Base-by-base conservation (phyloP, 2,329 filamentous ascomycete species). In the Nigrospora oryzae region DNA sequence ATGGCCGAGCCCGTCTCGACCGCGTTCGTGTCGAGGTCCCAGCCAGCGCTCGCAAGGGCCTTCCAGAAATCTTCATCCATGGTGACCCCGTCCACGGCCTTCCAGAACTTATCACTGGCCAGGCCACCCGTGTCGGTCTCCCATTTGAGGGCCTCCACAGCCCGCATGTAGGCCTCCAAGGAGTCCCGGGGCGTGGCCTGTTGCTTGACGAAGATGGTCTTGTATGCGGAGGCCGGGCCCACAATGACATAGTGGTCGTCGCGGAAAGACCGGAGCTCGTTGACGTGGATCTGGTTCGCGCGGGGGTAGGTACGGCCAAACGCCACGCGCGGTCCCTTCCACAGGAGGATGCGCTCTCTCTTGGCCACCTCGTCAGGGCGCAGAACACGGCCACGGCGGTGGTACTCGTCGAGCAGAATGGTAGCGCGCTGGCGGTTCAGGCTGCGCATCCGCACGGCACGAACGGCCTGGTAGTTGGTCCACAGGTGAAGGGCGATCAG, bases 391-490 rank as follows among this genome's bases (percentile, higher is more conserved):
- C 69, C 69, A 14, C 50, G 65, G 43, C 61, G 70, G 53, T 84
- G 60, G 43, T 77, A 76, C 49, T 73, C 69, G 36, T 78, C 74
- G 54, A 90, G 83, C 2, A 95, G 71, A 16, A 96, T 80, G 40
- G 84, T 87, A 2, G 89, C 86, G 33, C 93, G 79, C 63, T 97
- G 90, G 17, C 88, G 77, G 65, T 95, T 97, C 33, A 97, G 71
- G 7, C 80, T 87, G 35, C 78, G 77, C 83, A 97, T 88, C 59
- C 81, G 82, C 14, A 98, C 90, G 40, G 85, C 76, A 49, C 84
- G 76, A 5, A 98, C 91, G 36, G 89, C 93, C 32, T 80, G 74
- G 63, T 94, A 91, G 63, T 97, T 97, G 55, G 86, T 89, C 58
- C 74, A 77, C 7, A 97, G 74, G 63, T 97, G 93, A 7, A 86